Evolutionary conservation across 257 asterid species (phyloP).

Genomic region (Fraxinus anomala): DNA sequence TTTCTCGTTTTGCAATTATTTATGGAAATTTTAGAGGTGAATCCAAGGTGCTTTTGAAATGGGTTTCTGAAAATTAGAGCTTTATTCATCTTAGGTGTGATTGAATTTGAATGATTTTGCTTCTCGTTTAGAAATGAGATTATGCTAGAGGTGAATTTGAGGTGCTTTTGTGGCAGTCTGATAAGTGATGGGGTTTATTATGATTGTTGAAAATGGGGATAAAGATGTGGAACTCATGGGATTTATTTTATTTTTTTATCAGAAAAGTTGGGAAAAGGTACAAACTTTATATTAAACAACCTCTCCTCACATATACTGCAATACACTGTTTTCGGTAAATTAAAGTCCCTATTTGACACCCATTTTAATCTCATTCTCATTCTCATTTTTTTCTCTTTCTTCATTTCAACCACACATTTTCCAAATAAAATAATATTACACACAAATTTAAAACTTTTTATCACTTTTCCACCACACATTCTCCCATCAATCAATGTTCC

Average conservation of each 20-base stretch:
- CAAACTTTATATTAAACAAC: neutral
- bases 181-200: neutral
- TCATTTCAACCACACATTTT: too few species aligned
- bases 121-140: neutral
- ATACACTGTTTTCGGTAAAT: neutral
- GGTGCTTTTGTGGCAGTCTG: neutral
- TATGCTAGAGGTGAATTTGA: neutral
- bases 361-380: too few species aligned
- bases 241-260: neutral
- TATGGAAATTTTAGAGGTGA: neutral
- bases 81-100: constrained; percentile 15
- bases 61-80: neutral
- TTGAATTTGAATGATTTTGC: neutral
- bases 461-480: too few species aligned
- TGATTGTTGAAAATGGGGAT: constrained; percentile 2
- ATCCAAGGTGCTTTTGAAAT: neutral
- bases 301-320: neutral
- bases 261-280: too few species aligned
- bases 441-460: too few species aligned
- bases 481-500: too few species aligned
- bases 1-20: neutral
- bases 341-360: neutral
- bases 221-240: neutral
- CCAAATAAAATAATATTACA: too few species aligned
- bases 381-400: too few species aligned